Conservation (phyloP, 148 eudicot species). For the Rheum nobile region DNA sequence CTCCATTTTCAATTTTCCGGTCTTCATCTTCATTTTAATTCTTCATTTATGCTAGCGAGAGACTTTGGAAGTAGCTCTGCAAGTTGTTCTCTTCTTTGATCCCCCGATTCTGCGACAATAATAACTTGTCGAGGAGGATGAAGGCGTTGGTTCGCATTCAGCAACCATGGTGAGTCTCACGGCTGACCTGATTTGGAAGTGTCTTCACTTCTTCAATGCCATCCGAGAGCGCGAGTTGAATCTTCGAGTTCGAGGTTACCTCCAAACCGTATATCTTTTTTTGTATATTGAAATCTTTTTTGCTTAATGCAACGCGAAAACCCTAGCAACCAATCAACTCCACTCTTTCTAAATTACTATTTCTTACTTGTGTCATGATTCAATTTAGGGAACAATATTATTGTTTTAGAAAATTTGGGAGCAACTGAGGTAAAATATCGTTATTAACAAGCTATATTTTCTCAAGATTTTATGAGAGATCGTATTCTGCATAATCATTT, state of each 20-base stretch:
- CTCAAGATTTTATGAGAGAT: too few species aligned
- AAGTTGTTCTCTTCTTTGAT: background rate
- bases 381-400: constrained; percentile 69
- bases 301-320: background rate
- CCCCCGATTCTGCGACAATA: background rate
- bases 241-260: constrained; percentile 89
- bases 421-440: constrained; percentile 58
- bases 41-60: too few species aligned
- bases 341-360: too few species aligned
- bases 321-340: constrained; percentile 4
- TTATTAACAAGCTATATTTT: too few species aligned
- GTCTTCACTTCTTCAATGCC: constrained; percentile 97
- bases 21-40: too few species aligned
- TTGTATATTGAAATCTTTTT: background rate
- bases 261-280: background rate
- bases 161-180: constrained; percentile 64
- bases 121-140: background rate
- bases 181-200: constrained; percentile 91
- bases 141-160: background rate
- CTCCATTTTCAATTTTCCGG: too few species aligned
- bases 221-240: constrained; percentile 85
- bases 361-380: background rate
- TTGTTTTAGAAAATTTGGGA: constrained; percentile 83
- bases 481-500: too few species aligned
- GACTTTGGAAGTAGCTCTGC: background rate